phyloP scores from a whole-genome alignment of 768 basidiomycete genomes.

The Russula sp. region DNA sequence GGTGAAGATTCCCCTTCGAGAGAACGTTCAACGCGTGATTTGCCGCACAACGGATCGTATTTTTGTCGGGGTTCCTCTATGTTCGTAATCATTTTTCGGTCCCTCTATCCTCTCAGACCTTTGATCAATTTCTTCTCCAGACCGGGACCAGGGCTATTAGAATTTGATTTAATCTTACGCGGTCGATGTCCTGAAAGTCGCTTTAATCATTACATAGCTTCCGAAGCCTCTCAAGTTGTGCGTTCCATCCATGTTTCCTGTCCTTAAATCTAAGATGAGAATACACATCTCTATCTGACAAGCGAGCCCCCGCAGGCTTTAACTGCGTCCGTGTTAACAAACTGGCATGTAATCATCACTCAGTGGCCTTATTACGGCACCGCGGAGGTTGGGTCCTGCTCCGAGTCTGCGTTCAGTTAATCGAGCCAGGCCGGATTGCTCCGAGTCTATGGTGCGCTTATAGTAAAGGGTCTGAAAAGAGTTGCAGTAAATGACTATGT shows the following conservation, averaged over 20 bases:
- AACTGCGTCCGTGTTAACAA: too few species aligned
- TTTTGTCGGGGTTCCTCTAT: conserved; percentile 43
- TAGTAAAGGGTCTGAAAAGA: too few species aligned
- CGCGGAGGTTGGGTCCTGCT: not conserved
- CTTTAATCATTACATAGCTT: conserved; percentile 38
- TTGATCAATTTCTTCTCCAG: conserved; percentile 32
- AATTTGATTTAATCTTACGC: conserved; percentile 33
- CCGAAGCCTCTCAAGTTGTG: conserved; percentile 48
- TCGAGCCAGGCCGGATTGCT: not conserved
- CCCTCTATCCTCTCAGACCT: not conserved
- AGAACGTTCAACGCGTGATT: conserved; percentile 24
- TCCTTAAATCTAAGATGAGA: too few species aligned
- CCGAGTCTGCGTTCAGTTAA: not conserved
- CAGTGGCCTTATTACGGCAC: too few species aligned
- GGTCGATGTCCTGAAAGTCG: conserved; percentile 38
- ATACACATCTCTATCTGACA: too few species aligned
- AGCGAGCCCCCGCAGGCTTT: too few species aligned
- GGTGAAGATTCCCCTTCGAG: conserved; percentile 34
- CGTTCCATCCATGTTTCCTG: conserved; percentile 11
- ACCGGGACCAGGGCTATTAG: conserved; percentile 42
- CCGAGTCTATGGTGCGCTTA: not conserved
- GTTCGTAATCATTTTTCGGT: conserved; percentile 23
- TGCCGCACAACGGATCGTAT: too few species aligned
- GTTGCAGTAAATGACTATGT: not conserved
- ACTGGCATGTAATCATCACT: too few species aligned